These are phyloP conservation scores for Anethum foeniculum DNA, from an alignment of 140 eudicot genomes.

Conservation along the genomic window DNA sequence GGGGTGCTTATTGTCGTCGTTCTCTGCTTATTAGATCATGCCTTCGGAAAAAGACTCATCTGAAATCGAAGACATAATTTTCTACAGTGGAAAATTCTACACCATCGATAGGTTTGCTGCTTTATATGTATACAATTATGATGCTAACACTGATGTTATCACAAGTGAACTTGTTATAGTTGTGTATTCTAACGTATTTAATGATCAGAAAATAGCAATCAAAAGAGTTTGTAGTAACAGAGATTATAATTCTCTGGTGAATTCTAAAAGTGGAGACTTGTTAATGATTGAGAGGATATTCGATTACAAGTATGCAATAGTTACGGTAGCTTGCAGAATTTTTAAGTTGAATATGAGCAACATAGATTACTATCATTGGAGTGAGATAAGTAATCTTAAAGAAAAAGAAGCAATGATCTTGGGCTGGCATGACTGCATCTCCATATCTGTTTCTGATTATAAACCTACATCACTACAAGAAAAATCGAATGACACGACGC, in stretches of 20 bases:
- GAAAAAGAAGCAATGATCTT: background rate
- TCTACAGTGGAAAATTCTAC: background rate
- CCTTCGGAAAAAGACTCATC: background rate
- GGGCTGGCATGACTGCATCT: slow-evolving; percentile 1
- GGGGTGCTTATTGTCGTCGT: background rate
- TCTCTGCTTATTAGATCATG: background rate
- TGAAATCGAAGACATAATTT: background rate
- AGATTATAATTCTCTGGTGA: background rate
- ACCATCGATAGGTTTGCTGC: background rate
- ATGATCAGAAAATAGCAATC: background rate
- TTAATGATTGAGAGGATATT: background rate
- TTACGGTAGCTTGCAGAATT: background rate
- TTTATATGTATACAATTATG: background rate
- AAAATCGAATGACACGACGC: no score
- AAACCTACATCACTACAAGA: background rate
- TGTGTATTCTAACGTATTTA: background rate
- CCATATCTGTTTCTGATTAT: background rate
- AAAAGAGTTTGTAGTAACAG: background rate
- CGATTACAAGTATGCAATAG: background rate
- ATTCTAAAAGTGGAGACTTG: background rate
- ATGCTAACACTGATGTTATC: background rate
- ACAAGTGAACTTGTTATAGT: background rate
- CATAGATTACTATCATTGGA: background rate
- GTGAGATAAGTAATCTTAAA: background rate
- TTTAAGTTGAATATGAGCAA: slow-evolving; percentile 3